These are phyloP conservation scores for Filobasidium uniguttulatum DNA, from an alignment of 1,284 basidiomycete species.

Conservation along the genomic window DNA sequence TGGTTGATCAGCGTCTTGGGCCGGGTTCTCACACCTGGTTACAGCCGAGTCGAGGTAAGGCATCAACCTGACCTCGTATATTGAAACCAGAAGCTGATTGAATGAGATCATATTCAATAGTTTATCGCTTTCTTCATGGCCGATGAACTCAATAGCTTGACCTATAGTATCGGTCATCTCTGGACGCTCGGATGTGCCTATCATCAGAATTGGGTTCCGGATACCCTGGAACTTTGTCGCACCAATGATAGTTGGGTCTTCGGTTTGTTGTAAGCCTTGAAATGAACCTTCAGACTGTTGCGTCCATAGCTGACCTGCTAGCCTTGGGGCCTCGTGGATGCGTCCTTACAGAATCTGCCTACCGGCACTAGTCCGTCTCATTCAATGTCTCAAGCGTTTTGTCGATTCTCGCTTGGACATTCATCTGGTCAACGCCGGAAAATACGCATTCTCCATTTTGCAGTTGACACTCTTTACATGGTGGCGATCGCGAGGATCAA, in stretches of 20 bases:
- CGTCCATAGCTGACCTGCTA: conserved; percentile 45
- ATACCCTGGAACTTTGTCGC: conserved; percentile 41
- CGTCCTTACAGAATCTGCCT: conserved; percentile 23
- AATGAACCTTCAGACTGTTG: conserved; percentile 25
- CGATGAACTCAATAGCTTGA: conserved; percentile 60
- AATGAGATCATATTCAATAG: conserved; percentile 2
- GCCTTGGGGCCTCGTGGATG: background rate
- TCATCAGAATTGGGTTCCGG: conserved; percentile 40
- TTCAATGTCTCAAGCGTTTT: conserved; percentile 79
- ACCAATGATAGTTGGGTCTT: conserved; percentile 42
- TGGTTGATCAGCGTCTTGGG: conserved; percentile 61
- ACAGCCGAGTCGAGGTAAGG: conserved; percentile 56
- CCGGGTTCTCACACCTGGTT: conserved; percentile 55
- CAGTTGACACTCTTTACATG: conserved; percentile 52
- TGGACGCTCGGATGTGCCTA: conserved; percentile 39
- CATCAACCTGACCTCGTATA: conserved; percentile 37
- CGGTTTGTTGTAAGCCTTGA: conserved; percentile 11
- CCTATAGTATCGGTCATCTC: conserved; percentile 58
- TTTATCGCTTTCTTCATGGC: conserved; percentile 40
- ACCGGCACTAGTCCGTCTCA: conserved; percentile 49
- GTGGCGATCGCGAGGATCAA: conserved; percentile 45
- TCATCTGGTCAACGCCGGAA: conserved; percentile 78
- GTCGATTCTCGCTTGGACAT: conserved; percentile 56
- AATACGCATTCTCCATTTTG: conserved; percentile 56
- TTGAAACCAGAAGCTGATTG: conserved; percentile 52